Evolutionary conservation across 306 rosid genomes (phyloP).

Genomic region (Casuarina glauca): DNA sequence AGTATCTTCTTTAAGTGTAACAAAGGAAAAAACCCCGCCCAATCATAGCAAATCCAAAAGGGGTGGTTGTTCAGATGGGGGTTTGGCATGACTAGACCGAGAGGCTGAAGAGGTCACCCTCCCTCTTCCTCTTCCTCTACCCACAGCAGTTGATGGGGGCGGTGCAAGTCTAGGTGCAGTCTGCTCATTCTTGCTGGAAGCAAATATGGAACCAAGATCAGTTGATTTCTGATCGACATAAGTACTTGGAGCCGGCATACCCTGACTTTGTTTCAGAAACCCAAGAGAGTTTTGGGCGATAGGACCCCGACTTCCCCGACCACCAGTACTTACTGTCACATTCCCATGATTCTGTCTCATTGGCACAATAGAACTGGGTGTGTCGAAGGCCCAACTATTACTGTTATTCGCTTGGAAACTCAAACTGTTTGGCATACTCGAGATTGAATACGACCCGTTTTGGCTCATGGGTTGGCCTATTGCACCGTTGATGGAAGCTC

Average conservation of each 20-base stretch:
- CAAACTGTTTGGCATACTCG: slow-evolving; percentile 54
- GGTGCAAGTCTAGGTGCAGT: slow-evolving; percentile 84
- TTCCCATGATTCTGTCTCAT: slow-evolving; percentile 51
- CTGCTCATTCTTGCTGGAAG: slow-evolving; percentile 67
- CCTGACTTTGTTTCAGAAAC: slow-evolving; percentile 57
- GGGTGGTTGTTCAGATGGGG: slow-evolving; percentile 66
- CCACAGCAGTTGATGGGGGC: slow-evolving; percentile 78
- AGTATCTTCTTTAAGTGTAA: slow-evolving; percentile 23
- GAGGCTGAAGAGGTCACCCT: slow-evolving; percentile 50
- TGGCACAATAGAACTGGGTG: slow-evolving; percentile 43
- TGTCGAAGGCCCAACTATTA: slow-evolving; percentile 52
- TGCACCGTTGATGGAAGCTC: slow-evolving; percentile 57
- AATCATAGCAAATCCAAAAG: slow-evolving; percentile 84
- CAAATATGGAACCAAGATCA: slow-evolving; percentile 82
- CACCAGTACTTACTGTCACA: slow-evolving; percentile 35
- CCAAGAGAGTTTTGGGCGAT: slow-evolving; percentile 59
- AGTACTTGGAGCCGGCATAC: slow-evolving; percentile 41
- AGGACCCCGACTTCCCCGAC: slow-evolving; percentile 39
- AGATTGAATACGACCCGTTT: slow-evolving; percentile 47
- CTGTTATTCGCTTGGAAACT: slow-evolving; percentile 45
- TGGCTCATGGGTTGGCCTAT: slow-evolving; percentile 43
- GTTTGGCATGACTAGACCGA: slow-evolving; percentile 53
- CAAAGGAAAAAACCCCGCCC: slow-evolving; percentile 13
- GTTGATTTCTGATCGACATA: slow-evolving; percentile 44
- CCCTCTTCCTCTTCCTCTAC: slow-evolving; percentile 95